Evolutionary conservation across 345 rosid species (phyloP).

Genomic region (Citrus medica): DNA sequence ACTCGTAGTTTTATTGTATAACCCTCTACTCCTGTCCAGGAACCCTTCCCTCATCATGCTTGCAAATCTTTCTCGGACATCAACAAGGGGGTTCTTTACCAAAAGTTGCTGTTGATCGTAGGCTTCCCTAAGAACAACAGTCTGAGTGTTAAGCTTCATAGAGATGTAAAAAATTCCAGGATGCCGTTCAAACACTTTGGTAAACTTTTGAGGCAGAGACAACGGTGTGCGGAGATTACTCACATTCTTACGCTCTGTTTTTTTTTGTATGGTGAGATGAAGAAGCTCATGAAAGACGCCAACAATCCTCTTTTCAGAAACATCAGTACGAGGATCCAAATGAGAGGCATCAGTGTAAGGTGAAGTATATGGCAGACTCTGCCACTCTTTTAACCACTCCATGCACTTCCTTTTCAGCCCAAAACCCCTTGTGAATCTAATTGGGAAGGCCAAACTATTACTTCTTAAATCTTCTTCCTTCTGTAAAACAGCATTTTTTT

Average conservation of each 20-base stretch:
- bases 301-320: slow-evolving; percentile 80
- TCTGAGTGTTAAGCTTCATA: slow-evolving; percentile 58
- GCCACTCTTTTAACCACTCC: slow-evolving; percentile 87
- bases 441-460: slow-evolving; percentile 53
- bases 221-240: slow-evolving; percentile 75
- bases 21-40: slow-evolving; percentile 63
- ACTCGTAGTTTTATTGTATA: slow-evolving; percentile 30
- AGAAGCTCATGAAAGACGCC: slow-evolving; percentile 88
- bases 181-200: slow-evolving; percentile 82
- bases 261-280: slow-evolving; percentile 68
- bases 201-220: slow-evolving; percentile 73
- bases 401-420: slow-evolving; percentile 74
- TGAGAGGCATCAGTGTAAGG: slow-evolving; percentile 62
- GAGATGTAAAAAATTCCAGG: slow-evolving; percentile 87
- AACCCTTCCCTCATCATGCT: slow-evolving; percentile 56
- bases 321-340: slow-evolving; percentile 81
- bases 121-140: slow-evolving; percentile 76
- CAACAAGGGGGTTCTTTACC: slow-evolving; percentile 55
- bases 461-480: slow-evolving; percentile 19
- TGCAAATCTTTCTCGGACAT: slow-evolving; percentile 42
- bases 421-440: slow-evolving; percentile 76
- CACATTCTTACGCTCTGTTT: slow-evolving; percentile 67
- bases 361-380: slow-evolving; percentile 73
- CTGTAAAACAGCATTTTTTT: slow-evolving; percentile 30
- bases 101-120: slow-evolving; percentile 49